Base-by-base conservation (phyloP, 805 yeast species). In the Teunomyces pallodes region DNA sequence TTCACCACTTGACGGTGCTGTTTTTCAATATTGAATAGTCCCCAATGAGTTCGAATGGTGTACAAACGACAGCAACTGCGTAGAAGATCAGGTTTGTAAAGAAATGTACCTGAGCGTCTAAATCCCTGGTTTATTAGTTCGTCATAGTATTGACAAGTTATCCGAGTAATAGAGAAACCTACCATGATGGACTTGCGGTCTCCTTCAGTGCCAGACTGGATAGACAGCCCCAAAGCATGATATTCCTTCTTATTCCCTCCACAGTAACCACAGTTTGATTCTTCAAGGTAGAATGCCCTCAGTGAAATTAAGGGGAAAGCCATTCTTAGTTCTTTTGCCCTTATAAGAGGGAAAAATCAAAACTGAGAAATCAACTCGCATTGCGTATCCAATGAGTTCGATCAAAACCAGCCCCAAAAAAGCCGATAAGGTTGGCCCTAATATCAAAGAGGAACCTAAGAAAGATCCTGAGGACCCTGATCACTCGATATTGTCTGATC, bases 61-160 rank as follows among this genome's bases (percentile, higher is more conserved):
- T 81, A 88, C 63, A 83, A 76, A 16, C 91, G 75, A 57, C 97
- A 90, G 61, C 97, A 90, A 36, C 81, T 81, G 35, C 90, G 65
- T 28, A 86, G 59, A 51, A 81, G 64, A 61, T 91, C 96, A 0
- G 87, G 82, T 57, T 77, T 71, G 47, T 77, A 87, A 6, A 86
- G 51, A 53, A 81, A 86, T 2, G 66, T 62, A 0, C 97, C 97
- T 29, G 94, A 86, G 46, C 97, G 70, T 62, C 96, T 79, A 59
- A 79, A 90, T 2, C 96, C 96, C 54, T 74, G 68, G 55, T 89
- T 83, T 56, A 91, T 80, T 53, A 87, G 61, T 16, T 55, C 59
- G 58, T 87, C 91, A 58, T 90, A 90, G 26, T 76, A 77, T 13
- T 62, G 61, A 5, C 79, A 68, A 0, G 81, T 61, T 70, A 83